Conservation (phyloP, 139 green algal species). For the Mychonastes homosphaera region DNA sequence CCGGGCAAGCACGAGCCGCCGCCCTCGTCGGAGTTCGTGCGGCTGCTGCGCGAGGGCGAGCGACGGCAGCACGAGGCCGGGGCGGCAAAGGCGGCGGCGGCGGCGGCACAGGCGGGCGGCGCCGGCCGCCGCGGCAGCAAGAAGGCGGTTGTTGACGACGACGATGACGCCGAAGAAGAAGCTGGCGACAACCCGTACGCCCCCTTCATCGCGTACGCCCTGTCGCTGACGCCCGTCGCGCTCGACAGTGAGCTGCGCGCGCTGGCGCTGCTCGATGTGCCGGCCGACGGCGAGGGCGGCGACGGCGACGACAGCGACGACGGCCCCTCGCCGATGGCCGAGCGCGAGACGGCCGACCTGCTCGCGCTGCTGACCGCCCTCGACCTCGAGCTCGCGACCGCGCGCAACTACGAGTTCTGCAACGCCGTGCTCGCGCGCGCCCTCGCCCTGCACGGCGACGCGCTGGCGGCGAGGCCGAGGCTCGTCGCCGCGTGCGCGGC, state of each 20-base stretch:
- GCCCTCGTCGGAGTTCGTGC: slow-evolving; percentile 21
- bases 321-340: too few species aligned
- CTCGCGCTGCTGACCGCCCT: slow-evolving; percentile 54
- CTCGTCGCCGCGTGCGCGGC: slow-evolving; percentile 25
- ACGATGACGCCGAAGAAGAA: too few species aligned
- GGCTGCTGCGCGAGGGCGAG: slow-evolving; percentile 27
- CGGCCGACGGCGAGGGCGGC: slow-evolving; percentile 3
- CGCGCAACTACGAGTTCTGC: slow-evolving; percentile 70
- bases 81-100: neutral
- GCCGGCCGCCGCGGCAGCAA: too few species aligned
- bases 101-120: neutral
- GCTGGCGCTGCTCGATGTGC: slow-evolving; percentile 40
- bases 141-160: too few species aligned
- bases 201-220: slow-evolving; percentile 32
- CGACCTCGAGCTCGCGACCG: slow-evolving; percentile 28
- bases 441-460: slow-evolving; percentile 48
- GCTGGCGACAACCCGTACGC: too few species aligned
- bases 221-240: slow-evolving; percentile 31
- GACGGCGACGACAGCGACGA: slow-evolving; percentile 15
- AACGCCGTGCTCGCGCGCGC: slow-evolving; percentile 36
- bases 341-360: slow-evolving; percentile 37
- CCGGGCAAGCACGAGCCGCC: neutral
- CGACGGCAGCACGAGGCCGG: too few species aligned
- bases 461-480: slow-evolving; percentile 31
- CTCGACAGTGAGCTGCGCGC: slow-evolving; percentile 63